Evolutionary conservation across 2,329 filamentous ascomycete genomes (phyloP).

Genomic region (Thielaviopsis euricoi): DNA sequence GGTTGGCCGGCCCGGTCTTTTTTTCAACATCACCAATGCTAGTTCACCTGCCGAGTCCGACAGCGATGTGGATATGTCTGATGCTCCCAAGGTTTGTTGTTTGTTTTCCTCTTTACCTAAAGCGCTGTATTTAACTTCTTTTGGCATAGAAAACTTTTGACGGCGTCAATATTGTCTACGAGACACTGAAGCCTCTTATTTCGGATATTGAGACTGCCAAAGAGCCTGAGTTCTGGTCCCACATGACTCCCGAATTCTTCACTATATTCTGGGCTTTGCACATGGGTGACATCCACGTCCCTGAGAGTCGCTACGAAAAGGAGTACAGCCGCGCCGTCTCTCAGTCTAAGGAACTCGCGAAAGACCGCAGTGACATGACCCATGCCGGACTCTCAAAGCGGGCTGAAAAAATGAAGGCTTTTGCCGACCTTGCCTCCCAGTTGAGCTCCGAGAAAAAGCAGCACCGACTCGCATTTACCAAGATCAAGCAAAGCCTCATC

Average conservation of each 20-base stretch:
- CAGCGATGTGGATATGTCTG: slow-evolving; percentile 10
- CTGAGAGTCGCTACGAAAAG: slow-evolving; percentile 58
- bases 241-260: slow-evolving; percentile 67
- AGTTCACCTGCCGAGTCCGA: slow-evolving; percentile 1
- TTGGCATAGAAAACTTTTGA: neutral
- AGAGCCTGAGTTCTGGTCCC: slow-evolving; percentile 47
- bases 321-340: slow-evolving; percentile 55
- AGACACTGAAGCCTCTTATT: slow-evolving; percentile 50
- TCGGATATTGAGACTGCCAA: slow-evolving; percentile 46
- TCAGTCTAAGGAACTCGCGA: slow-evolving; percentile 49
- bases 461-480: slow-evolving; percentile 9
- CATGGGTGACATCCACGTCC: slow-evolving; percentile 64
- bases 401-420: slow-evolving; percentile 51
- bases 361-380: slow-evolving; percentile 57
- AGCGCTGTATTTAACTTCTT: neutral
- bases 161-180: slow-evolving; percentile 3
- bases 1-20: slow-evolving; percentile 60
- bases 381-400: slow-evolving; percentile 48
- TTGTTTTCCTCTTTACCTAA: neutral
- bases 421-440: slow-evolving; percentile 37
- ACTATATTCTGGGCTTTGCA: slow-evolving; percentile 85
- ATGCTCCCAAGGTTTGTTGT: slow-evolving; percentile 6
- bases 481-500: slow-evolving; percentile 43
- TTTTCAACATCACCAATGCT: slow-evolving; percentile 35
- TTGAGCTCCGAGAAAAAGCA: slow-evolving; percentile 13